Percentiles rank a stretch among this genome's conserved stretches.
phyloP scores from a whole-genome alignment of 2,329 filamentous ascomycete genomes.

The Xylariaceae sp. region DNA sequence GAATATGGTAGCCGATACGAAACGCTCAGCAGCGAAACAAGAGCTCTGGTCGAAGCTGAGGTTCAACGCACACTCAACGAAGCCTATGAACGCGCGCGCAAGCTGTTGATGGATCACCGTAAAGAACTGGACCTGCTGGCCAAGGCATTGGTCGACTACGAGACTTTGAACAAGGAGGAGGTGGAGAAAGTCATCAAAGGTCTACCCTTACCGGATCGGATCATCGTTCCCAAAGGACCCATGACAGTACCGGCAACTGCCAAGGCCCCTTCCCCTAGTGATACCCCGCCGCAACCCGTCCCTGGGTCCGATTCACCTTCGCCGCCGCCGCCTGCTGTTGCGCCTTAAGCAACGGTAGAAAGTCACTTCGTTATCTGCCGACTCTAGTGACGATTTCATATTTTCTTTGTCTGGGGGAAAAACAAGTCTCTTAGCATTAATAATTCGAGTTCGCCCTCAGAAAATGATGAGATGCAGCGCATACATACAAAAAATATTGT shows the following conservation, averaged over 20 bases:
- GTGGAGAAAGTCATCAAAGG: conserved; percentile 86
- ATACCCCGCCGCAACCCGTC: conserved; percentile 16
- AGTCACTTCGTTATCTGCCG: neutral
- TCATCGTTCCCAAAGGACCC: conserved; percentile 53
- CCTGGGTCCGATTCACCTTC: conserved; percentile 24
- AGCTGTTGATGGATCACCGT: conserved; percentile 67
- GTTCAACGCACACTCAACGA: conserved; percentile 81
- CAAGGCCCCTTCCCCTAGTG: conserved; percentile 23
- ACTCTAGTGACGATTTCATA: conserved; percentile 1
- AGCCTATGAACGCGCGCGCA: conserved; percentile 66
- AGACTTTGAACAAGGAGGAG: conserved; percentile 83
- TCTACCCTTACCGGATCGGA: conserved; percentile 68
- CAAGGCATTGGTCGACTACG: conserved; percentile 86
- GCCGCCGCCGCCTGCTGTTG: conserved; percentile 25
- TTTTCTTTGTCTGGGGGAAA: neutral
- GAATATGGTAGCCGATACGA: conserved; percentile 80
- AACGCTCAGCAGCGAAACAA: conserved; percentile 77
- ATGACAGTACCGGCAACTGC: conserved; percentile 59
- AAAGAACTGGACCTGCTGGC: conserved; percentile 84
- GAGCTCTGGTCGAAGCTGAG: conserved; percentile 79
- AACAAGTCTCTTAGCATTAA: neutral
- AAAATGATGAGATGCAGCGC: conserved; percentile 4
- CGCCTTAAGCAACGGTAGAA: conserved; percentile 9
- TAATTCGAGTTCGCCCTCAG: neutral
- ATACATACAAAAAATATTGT: neutral